Percentiles rank a stretch among this genome's conserved stretches.
These are phyloP conservation scores for Luffa aegyptiaca DNA, from an alignment of 306 rosid genomes.

Conservation along the genomic window DNA sequence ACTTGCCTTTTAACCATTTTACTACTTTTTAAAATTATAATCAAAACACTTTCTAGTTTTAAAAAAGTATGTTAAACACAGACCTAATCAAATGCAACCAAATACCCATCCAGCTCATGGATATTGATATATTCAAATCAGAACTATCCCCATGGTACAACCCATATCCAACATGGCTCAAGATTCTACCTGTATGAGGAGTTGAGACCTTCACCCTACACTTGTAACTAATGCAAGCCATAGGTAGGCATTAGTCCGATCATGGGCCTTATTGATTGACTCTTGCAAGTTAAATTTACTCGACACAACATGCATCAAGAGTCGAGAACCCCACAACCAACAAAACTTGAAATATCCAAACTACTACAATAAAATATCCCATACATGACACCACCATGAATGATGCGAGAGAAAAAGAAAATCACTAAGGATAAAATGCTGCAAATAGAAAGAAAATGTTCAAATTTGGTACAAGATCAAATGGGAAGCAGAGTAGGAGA, in stretches of 20 bases:
- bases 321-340: not conserved
- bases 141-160: not conserved
- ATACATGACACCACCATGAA: not conserved
- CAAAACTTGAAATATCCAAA: not conserved
- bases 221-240: not conserved
- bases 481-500: no score
- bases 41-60: no score
- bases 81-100: not conserved
- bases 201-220: not conserved
- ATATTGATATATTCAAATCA: not conserved
- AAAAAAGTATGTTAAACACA: no score
- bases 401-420: not conserved
- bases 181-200: not conserved
- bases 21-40: no score
- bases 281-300: no score
- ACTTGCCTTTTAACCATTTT: no score
- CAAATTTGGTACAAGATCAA: no score
- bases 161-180: not conserved
- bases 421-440: no score
- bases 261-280: no score
- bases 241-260: no score
- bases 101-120: not conserved
- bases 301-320: no score
- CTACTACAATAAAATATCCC: not conserved
- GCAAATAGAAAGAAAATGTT: no score